Evolutionary conservation across 2,329 filamentous ascomycete species (phyloP).

Genomic region (Pseudogymnoascus sp.): DNA sequence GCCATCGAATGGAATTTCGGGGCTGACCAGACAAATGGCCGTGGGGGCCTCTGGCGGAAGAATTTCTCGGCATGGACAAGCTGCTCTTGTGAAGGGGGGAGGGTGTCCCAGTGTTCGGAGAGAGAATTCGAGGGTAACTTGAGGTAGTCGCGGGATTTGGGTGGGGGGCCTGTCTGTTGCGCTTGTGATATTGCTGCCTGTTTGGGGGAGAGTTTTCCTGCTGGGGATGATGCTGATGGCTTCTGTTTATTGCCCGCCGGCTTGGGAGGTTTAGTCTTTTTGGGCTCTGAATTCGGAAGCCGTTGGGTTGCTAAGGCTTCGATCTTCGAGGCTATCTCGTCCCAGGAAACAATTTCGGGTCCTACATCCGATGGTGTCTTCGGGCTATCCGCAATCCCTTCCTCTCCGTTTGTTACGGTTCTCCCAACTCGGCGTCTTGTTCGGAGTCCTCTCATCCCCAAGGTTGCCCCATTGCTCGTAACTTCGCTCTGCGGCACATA

Average conservation of each 20-base stretch:
- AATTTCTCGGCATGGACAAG: constrained; percentile 38
- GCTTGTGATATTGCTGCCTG: background rate
- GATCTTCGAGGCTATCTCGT: constrained; percentile 4
- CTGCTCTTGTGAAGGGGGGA: constrained; percentile 36
- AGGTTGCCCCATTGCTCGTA: background rate
- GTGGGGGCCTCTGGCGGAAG: constrained; percentile 39
- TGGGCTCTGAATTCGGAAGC: background rate
- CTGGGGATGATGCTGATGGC: background rate
- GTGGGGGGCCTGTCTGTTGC: background rate
- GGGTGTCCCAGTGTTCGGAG: constrained; percentile 44
- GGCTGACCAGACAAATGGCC: constrained; percentile 50
- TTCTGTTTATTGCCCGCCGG: background rate
- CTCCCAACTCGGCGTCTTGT: background rate
- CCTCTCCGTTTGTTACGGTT: background rate
- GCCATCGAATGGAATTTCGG: constrained; percentile 54
- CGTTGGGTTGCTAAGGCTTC: constrained; percentile 2
- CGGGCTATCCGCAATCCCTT: background rate
- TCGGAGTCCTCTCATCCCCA: constrained; percentile 5
- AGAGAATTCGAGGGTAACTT: constrained; percentile 21
- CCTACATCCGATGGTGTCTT: background rate
- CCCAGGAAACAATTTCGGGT: constrained; percentile 4
- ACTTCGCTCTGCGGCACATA: background rate
- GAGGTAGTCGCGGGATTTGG: constrained; percentile 11
- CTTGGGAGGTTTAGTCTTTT: background rate
- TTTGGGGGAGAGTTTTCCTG: background rate